These are phyloP conservation scores for Fusarium vanettenii DNA, from an alignment of 2,329 filamentous ascomycete genomes.

Conservation along the genomic window DNA sequence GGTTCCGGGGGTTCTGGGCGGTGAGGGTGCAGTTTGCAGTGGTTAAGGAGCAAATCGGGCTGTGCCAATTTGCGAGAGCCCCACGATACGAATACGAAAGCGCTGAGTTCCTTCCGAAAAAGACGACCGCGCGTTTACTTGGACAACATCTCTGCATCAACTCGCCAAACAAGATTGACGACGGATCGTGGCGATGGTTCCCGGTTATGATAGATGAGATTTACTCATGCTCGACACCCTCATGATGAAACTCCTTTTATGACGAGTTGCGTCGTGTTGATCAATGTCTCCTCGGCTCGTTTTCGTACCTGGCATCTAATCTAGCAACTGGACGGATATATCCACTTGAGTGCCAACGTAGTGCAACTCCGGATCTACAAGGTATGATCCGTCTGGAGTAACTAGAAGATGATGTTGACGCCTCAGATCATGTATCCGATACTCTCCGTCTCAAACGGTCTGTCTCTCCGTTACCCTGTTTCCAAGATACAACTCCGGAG, in stretches of 20 bases:
- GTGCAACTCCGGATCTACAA: neutral
- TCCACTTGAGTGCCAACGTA: neutral
- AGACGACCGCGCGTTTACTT: constrained; percentile 6
- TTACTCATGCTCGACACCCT: neutral
- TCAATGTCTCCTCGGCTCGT: neutral
- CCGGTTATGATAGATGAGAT: neutral
- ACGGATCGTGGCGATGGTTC: neutral
- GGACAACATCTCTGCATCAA: neutral
- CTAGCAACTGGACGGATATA: neutral
- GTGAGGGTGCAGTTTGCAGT: constrained; percentile 29
- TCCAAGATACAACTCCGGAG: neutral
- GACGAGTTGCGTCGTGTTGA: neutral
- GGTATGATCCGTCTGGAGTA: neutral
- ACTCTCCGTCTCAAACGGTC: neutral
- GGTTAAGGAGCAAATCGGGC: constrained; percentile 29
- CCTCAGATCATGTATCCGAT: neutral
- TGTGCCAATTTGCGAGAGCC: constrained; percentile 26
- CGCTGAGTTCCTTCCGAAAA: constrained; percentile 31
- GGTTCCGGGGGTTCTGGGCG: constrained; percentile 22
- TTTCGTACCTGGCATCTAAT: neutral
- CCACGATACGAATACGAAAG: constrained; percentile 48
- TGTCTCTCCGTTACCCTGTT: neutral
- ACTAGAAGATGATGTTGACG: neutral
- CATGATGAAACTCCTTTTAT: neutral
- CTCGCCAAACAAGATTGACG: constrained; percentile 4